These are phyloP conservation scores for Macadamia integrifolia DNA, from an alignment of 164 flowering plant genomes.

Conservation along the genomic window DNA sequence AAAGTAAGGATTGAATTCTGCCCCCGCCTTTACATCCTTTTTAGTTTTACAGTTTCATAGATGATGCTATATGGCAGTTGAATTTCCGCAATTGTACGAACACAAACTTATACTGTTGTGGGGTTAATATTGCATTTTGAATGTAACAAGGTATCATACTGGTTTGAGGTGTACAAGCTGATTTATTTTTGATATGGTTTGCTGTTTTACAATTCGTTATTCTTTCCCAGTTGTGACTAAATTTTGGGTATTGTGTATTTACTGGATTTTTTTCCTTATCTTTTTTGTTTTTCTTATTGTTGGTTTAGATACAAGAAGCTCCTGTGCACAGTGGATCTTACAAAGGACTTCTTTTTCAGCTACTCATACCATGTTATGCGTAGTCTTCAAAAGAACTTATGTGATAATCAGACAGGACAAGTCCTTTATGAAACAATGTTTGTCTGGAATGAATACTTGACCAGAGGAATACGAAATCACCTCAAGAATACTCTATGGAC, in stretches of 20 bases:
- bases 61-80: slow-evolving; percentile 19
- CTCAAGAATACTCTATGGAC: slow-evolving; percentile 87
- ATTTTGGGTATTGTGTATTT: slow-evolving; percentile 13
- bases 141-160: slow-evolving; percentile 43
- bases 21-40: slow-evolving; percentile 7
- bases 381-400: slow-evolving; percentile 86
- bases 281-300: slow-evolving; percentile 22
- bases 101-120: slow-evolving; percentile 42
- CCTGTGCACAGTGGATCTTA: slow-evolving; percentile 90
- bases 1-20: not conserved
- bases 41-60: slow-evolving; percentile 18
- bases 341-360: slow-evolving; percentile 99
- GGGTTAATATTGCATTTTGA: slow-evolving; percentile 45
- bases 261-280: slow-evolving; percentile 19
- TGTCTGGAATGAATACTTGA: slow-evolving; percentile 96
- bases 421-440: slow-evolving; percentile 77
- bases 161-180: slow-evolving; percentile 25
- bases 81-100: slow-evolving; percentile 38
- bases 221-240: not conserved
- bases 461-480: slow-evolving; percentile 68
- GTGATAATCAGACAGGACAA: slow-evolving; percentile 44
- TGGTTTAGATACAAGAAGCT: slow-evolving; percentile 96
- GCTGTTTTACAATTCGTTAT: slow-evolving; percentile 6
- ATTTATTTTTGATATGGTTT: slow-evolving; percentile 1
- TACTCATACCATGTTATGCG: slow-evolving; percentile 92